These are phyloP conservation scores for Fusarium phyllophilum DNA, from an alignment of 2,329 filamentous ascomycete species.

Conservation along the genomic window DNA sequence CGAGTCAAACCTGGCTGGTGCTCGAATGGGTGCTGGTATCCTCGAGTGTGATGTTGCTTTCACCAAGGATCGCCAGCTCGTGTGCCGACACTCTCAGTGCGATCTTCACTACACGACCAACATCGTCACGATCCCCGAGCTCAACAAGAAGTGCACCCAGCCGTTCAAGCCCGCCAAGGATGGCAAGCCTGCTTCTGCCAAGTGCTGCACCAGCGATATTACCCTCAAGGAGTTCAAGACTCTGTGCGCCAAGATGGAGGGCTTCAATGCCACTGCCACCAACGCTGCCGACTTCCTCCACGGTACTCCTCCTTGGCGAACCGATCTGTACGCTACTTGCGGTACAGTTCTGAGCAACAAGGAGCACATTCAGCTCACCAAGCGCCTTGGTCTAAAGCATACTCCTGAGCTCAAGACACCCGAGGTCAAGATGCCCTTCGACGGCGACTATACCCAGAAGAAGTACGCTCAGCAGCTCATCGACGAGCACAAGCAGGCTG, in stretches of 20 bases:
- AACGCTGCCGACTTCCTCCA: constrained; percentile 67
- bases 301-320: constrained; percentile 70
- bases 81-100: constrained; percentile 74
- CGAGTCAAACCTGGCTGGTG: constrained; percentile 68
- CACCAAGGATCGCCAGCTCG: constrained; percentile 71
- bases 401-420: constrained; percentile 76
- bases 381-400: constrained; percentile 69
- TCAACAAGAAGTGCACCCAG: constrained; percentile 70
- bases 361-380: constrained; percentile 69
- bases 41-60: constrained; percentile 76
- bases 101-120: constrained; percentile 76
- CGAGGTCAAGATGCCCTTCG: constrained; percentile 76
- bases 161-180: constrained; percentile 68
- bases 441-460: constrained; percentile 70
- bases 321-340: constrained; percentile 73
- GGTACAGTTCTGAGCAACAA: constrained; percentile 69
- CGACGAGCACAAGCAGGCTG: constrained; percentile 65
- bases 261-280: constrained; percentile 66
- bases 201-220: constrained; percentile 78
- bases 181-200: constrained; percentile 64
- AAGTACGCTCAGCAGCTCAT: constrained; percentile 73
- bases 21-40: constrained; percentile 74
- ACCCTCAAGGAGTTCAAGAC: constrained; percentile 73
- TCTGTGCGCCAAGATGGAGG: constrained; percentile 78
- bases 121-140: constrained; percentile 69